phyloP scores from a whole-genome alignment of 345 rosid species.

The Euphorbia lathyris region DNA sequence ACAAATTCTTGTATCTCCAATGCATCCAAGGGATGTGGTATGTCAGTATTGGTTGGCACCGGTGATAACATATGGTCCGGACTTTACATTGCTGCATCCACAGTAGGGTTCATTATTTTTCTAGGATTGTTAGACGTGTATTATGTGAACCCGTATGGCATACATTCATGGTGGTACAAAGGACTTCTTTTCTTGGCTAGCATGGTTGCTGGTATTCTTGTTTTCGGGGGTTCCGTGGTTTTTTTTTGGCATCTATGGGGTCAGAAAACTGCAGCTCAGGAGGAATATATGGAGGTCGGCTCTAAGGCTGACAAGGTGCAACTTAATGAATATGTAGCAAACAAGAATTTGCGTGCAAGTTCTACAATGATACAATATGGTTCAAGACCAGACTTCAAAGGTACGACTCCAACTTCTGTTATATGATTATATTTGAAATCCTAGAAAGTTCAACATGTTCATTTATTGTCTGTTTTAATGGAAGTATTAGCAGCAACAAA shows the following conservation, averaged over 20 bases:
- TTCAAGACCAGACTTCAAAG: slow-evolving; percentile 76
- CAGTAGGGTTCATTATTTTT: slow-evolving; percentile 51
- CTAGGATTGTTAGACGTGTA: slow-evolving; percentile 43
- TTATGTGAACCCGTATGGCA: slow-evolving; percentile 53
- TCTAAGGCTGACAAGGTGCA: slow-evolving; percentile 10
- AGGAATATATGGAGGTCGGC: slow-evolving; percentile 19
- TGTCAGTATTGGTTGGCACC: slow-evolving; percentile 78
- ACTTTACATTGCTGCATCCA: slow-evolving; percentile 49
- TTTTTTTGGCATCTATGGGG: slow-evolving; percentile 75
- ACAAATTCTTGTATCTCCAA: slow-evolving; percentile 33
- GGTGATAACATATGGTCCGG: slow-evolving; percentile 78
- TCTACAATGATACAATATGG: slow-evolving; percentile 51
- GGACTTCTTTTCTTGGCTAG: slow-evolving; percentile 63
- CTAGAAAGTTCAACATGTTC: no score
- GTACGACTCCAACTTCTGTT: no score
- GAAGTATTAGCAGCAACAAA: no score
- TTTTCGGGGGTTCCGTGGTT: slow-evolving; percentile 69
- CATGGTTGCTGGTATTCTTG: slow-evolving; percentile 59
- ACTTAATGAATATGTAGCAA: slow-evolving; percentile 9
- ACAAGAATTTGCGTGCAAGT: slow-evolving; percentile 14
- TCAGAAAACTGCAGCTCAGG: slow-evolving; percentile 19
- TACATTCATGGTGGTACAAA: slow-evolving; percentile 77
- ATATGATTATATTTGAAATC: no score
- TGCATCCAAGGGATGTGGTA: slow-evolving; percentile 37
- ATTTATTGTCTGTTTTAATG: background rate